phyloP scores from a whole-genome alignment of 495 filamentous ascomycete genomes.

The Talaromyces thailandensis region DNA sequence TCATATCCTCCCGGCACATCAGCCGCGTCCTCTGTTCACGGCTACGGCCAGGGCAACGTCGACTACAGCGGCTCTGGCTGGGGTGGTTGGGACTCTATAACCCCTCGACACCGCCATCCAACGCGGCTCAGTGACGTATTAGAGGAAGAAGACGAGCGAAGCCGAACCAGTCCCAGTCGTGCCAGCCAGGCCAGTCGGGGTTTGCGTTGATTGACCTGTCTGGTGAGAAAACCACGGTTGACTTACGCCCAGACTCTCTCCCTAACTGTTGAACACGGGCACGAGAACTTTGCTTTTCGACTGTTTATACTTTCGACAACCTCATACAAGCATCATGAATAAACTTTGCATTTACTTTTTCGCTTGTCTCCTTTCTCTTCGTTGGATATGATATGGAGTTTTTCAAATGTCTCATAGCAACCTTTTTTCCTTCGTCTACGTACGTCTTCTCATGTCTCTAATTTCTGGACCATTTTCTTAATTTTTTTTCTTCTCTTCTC shows the following conservation, averaged over 20 bases:
- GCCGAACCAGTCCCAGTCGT: conserved; percentile 48
- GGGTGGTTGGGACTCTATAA: conserved; percentile 66
- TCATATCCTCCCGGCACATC: conserved; percentile 17
- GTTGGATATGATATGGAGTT: conserved; percentile 8
- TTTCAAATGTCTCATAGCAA: conserved; percentile 5
- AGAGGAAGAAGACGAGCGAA: conserved; percentile 53
- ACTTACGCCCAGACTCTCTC: conserved; percentile 3
- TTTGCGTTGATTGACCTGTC: conserved; percentile 20
- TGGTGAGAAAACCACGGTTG: not conserved
- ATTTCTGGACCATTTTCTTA: conserved; percentile 2
- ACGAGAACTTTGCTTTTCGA: not conserved
- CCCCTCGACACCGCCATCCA: conserved; percentile 88
- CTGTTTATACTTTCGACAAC: not conserved
- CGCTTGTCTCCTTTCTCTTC: not conserved
- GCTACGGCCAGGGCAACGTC: conserved; percentile 21
- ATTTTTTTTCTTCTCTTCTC: conserved; percentile 5
- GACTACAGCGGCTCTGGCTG: conserved; percentile 59
- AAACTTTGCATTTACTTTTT: not conserved
- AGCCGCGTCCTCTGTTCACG: conserved; percentile 18
- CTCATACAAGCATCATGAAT: conserved; percentile 5
- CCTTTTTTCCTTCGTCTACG: conserved; percentile 10
- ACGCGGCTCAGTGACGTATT: conserved; percentile 90
- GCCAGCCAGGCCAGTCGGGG: conserved; percentile 39
- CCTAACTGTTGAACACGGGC: not conserved
- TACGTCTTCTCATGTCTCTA: conserved; percentile 6